phyloP scores from a whole-genome alignment of 176 grass and related monocot genomes.

The Chrysopogon serrulatus region DNA sequence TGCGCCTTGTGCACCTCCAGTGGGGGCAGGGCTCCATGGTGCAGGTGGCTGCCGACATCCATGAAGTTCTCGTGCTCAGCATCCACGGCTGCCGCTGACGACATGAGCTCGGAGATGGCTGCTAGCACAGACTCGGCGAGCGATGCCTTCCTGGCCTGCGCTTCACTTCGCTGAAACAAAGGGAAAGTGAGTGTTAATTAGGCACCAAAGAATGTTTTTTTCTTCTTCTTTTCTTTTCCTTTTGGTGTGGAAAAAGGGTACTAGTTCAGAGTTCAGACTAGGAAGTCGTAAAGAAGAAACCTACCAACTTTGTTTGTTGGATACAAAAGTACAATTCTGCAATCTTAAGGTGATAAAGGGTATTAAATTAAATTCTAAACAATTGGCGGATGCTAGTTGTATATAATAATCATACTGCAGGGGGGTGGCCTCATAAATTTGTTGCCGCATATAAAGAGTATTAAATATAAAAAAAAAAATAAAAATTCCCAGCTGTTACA shows the following conservation, averaged over 20 bases:
- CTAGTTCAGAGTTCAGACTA: conserved; percentile 21
- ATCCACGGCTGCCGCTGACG: conserved; percentile 4
- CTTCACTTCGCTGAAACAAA: conserved; percentile 40
- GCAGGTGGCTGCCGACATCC: conserved; percentile 54
- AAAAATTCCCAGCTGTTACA: background rate
- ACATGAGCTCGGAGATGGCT: conserved; percentile 57
- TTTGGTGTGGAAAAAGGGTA: conserved; percentile 5
- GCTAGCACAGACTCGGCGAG: conserved; percentile 40
- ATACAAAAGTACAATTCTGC: conserved; percentile 27
- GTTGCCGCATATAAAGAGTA: too few species aligned
- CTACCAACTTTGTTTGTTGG: background rate
- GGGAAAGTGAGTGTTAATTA: background rate
- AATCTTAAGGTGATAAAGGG: conserved; percentile 9
- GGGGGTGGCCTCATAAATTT: too few species aligned
- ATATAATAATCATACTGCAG: background rate
- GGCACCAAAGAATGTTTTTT: background rate
- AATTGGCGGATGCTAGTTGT: background rate
- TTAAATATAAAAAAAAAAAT: too few species aligned
- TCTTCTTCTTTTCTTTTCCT: background rate
- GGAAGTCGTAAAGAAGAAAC: conserved; percentile 24
- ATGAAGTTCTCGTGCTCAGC: conserved; percentile 46
- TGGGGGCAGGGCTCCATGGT: conserved; percentile 9
- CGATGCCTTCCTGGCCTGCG: conserved; percentile 30
- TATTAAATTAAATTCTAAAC: background rate
- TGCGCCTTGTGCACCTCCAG: conserved; percentile 34